Base-by-base conservation (phyloP, 768 basidiomycete species). In the Nidularia pulvinata region DNA sequence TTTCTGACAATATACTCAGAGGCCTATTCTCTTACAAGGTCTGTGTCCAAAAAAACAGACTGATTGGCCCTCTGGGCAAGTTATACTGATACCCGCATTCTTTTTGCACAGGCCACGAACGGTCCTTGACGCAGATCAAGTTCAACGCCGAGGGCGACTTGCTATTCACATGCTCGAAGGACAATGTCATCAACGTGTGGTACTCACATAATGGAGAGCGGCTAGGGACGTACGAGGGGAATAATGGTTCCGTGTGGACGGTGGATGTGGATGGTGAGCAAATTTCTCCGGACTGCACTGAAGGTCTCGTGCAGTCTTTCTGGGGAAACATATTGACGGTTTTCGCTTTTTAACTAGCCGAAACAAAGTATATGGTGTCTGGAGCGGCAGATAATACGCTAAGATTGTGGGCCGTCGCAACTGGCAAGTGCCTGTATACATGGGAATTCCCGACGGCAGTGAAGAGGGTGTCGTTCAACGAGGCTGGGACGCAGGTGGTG, bases 401-500 rank as follows among this genome's bases (percentile, higher is more conserved):
- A 70, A 85, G 88, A 57, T 78, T 99, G 7, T 99, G 96, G 97
- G 79, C 81, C 46, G 91, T 98, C 33, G 74, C 83, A 48, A 89
- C 88, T 4, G 97, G 96, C 54, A 93, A 97, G 72, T 95, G 93
- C 65, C 78, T 99, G 32, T 92, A 87, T 68, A 88, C 83, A 3
- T 99, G 97, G 97, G 96, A 98, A 69, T 98, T 97, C 80, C 91
- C 92, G 35, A 98, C 96, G 0, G 97, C 97, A 4, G 92, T 99
- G 61, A 98, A 98, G 80, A 81, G 96, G 45, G 96, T 98, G 22
- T 83, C 86, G 6, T 98, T 96, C 79, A 93, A 83, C 69, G 89
- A 91, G 53, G 87, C 91, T 61, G 92, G 90, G 65, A 80, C 83
- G 22, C 82, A 85, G 61, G 77, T 98, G 34, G 88, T 98, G 25